These are phyloP conservation scores for Leccinum pachyderme DNA, from an alignment of 1,284 basidiomycete genomes.

Conservation along the genomic window DNA sequence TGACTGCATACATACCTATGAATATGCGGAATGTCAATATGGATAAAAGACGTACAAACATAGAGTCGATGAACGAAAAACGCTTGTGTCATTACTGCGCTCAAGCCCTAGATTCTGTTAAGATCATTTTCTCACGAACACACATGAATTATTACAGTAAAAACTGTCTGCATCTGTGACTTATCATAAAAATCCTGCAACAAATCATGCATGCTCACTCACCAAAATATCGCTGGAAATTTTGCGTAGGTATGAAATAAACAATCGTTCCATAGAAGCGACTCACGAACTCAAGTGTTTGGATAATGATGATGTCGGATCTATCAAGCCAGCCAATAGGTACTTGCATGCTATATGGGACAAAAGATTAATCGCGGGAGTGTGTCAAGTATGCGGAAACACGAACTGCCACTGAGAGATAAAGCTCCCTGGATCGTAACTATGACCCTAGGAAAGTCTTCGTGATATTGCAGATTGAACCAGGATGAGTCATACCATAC, in stretches of 20 bases:
- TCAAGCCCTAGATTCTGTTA: constrained; percentile 6
- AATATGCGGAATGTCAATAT: not conserved
- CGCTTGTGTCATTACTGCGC: constrained; percentile 10
- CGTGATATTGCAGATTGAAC: not conserved
- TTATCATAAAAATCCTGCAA: not conserved
- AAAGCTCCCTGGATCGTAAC: not conserved
- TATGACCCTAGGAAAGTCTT: constrained; percentile 5
- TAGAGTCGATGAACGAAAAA: constrained; percentile 19
- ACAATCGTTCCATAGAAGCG: not conserved
- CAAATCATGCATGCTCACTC: not conserved
- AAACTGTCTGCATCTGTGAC: not conserved
- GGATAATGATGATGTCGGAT: not conserved
- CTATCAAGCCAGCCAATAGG: not conserved
- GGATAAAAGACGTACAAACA: constrained; percentile 3
- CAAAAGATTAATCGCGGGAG: not conserved
- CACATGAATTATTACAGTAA: not conserved
- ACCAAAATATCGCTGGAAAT: constrained; percentile 2
- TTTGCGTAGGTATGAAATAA: not conserved
- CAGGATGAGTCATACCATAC: not conserved
- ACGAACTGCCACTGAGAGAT: not conserved
- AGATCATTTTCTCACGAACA: not conserved
- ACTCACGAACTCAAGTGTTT: not conserved
- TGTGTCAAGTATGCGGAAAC: not conserved
- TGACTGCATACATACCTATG: constrained; percentile 7
- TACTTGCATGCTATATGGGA: not conserved